These are phyloP conservation scores for Urochloa ruziziensis DNA, from an alignment of 176 grass and related monocot genomes.

Conservation along the genomic window DNA sequence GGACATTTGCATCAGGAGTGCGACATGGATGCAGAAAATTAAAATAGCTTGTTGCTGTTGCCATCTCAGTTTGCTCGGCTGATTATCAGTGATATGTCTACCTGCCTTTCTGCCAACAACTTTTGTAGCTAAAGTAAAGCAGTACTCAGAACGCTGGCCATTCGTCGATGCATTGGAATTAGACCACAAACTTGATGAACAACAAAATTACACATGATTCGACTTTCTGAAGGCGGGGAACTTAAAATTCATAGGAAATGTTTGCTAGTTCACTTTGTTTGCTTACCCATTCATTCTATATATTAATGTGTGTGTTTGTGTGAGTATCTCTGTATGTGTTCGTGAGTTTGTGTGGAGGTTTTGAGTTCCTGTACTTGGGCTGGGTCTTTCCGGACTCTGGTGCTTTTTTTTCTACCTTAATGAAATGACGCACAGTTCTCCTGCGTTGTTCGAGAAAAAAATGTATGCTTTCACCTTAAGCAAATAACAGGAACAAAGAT, in stretches of 20 bases:
- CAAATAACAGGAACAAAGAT: neutral
- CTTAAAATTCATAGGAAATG: neutral
- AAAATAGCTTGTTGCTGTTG: constrained; percentile 10
- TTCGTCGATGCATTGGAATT: neutral
- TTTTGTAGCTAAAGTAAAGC: neutral
- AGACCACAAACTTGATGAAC: neutral
- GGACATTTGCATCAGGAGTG: constrained; percentile 2
- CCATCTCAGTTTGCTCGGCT: neutral
- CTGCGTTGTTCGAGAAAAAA: neutral
- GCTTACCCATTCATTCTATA: neutral
- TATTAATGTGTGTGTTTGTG: too few relatives aligned
- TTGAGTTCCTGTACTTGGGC: too few relatives aligned
- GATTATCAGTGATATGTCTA: neutral
- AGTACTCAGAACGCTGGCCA: neutral
- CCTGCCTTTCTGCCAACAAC: neutral
- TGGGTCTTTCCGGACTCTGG: too few relatives aligned
- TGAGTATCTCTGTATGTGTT: too few relatives aligned
- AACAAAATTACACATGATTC: neutral
- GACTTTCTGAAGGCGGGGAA: neutral
- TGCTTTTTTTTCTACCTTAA: too few relatives aligned
- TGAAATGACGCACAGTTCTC: too few relatives aligned
- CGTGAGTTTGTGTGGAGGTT: too few relatives aligned
- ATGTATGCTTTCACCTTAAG: neutral
- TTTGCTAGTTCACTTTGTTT: neutral
- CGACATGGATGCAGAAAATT: neutral